Base-by-base conservation (phyloP, 1,284 basidiomycete species). In the Fomitopsis schrenkii region DNA sequence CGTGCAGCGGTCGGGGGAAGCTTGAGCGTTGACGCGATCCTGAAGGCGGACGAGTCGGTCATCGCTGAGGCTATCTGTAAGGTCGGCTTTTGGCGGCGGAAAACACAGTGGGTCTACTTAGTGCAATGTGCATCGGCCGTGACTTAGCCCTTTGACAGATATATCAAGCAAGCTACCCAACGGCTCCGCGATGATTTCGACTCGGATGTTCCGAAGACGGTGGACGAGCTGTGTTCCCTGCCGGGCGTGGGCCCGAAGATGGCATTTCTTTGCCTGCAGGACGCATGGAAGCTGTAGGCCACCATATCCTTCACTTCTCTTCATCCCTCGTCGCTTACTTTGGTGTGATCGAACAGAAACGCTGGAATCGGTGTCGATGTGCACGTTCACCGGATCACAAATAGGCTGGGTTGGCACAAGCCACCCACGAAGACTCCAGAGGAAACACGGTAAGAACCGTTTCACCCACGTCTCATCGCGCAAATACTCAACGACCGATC, bases 341-440 rank as follows among this genome's bases (percentile, higher is more conserved):
- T 22, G 22, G n/a, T 22, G 0, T 7, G 22, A 5, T 19, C 28
- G 28, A 40, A 19, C 67, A 94, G 93, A 53, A 96, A 97, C 68
- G 81, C 85, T n/a, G 97, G 96, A 0, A 97, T 99, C 42, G 97
- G 97, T 0, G 96, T 98, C 0, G 97, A 98, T 68, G 91, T 94
- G 0, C 95, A 99, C 70, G 97, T 99, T 1, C 95, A 98, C 68
- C 81, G 97, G 0, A 96, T 98, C 60, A 94, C 95, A 14, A 97
- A 98, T 68, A 82, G 95, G 19, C 76, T 98, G 0, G 88, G 91
- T 26, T 98, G 97, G 97, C 94, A 97, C 74, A 84, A 85, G 59
- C 86, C 83, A 2, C 85, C 86, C 5, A 97, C 95, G 0, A 93
- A 89, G 67, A 91, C 81, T 1, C 92, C 97, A 0, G 96, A 98